Evolutionary conservation across 139 green algal species (phyloP).

Genomic region (Dunaliella sp.): DNA sequence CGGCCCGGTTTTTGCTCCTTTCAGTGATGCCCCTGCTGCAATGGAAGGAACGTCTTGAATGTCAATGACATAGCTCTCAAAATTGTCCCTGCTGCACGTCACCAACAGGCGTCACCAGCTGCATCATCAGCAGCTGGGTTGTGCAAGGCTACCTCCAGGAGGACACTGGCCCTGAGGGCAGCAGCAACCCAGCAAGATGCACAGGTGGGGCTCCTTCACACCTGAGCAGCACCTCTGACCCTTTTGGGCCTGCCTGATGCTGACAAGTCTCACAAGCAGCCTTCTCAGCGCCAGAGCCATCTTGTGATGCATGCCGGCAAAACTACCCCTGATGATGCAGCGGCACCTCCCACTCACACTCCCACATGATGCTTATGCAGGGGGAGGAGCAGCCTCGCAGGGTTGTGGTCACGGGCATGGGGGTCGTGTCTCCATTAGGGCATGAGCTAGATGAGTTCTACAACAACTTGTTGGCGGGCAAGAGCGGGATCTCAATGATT

Average conservation of each 20-base stretch:
- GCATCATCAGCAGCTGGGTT: neutral
- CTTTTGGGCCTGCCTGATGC: neutral
- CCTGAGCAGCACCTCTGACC: neutral
- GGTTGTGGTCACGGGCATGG: constrained; percentile 92
- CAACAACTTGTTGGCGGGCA: constrained; percentile 83
- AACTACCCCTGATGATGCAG: neutral
- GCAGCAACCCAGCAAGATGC: neutral
- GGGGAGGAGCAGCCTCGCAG: constrained; percentile 43
- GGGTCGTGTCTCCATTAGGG: constrained; percentile 79
- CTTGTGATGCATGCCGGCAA: neutral
- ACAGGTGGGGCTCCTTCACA: neutral
- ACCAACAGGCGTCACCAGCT: neutral
- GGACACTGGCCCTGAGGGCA: neutral
- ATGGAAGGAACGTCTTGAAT: neutral
- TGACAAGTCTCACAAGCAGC: too few relatives aligned
- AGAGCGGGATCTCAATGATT: constrained; percentile 81
- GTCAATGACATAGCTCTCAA: neutral
- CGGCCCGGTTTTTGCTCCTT: too few relatives aligned
- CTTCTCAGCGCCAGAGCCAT: too few relatives aligned
- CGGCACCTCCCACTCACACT: neutral
- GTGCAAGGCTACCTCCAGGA: neutral
- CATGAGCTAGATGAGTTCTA: constrained; percentile 90
- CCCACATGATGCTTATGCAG: neutral
- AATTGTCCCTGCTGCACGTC: neutral
- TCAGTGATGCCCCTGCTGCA: neutral